These are phyloP conservation scores for Nicotiana paniculata DNA, from an alignment of 257 asterid species.

Conservation along the genomic window DNA sequence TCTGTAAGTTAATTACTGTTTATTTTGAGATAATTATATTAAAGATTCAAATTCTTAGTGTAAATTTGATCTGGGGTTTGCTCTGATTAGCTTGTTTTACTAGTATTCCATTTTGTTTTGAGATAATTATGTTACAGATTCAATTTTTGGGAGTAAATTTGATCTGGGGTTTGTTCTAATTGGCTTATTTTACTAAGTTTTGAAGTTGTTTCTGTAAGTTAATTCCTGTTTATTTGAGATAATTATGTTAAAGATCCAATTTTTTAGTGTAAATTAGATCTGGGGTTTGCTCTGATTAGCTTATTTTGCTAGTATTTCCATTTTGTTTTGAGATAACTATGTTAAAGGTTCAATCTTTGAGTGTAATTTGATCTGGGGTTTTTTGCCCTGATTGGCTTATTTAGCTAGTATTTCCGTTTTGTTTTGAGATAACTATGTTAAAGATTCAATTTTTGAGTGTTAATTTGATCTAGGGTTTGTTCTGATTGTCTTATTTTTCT, in stretches of 20 bases:
- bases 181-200: not conserved
- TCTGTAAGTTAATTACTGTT: constrained; percentile 38
- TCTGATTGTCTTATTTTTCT: not conserved
- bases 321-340: not conserved
- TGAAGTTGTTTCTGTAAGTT: constrained; percentile 50
- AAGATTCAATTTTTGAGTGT: not conserved
- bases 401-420: not conserved
- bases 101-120: not conserved
- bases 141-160: not conserved
- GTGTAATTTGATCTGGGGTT: not conserved
- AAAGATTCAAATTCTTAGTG: not conserved
- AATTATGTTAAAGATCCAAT: not conserved
- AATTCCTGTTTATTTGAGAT: not conserved
- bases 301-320: not conserved
- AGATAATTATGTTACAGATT: not conserved
- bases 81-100: not conserved
- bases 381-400: not conserved
- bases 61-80: not conserved
- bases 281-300: not conserved
- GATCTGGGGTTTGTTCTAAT: not conserved
- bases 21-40: not conserved
- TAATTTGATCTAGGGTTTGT: not conserved
- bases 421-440: not conserved
- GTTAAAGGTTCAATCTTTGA: not conserved
- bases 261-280: not conserved